phyloP scores from a whole-genome alignment of 192 early-diverging fungal species.

The Gaertneriomyces semiglobifer region DNA sequence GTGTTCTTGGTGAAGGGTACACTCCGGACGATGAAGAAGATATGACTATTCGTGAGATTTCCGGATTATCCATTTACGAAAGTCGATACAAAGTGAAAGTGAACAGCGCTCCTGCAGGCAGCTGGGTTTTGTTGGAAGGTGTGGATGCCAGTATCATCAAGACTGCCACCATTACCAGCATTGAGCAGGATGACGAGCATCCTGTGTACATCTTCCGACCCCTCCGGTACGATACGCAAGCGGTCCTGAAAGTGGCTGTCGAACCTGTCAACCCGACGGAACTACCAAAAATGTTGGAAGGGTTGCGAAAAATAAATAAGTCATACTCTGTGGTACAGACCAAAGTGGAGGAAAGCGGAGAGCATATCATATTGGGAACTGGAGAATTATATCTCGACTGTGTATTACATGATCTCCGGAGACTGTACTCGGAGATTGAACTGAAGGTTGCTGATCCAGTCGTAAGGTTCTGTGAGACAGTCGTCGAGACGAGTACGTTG shows the following conservation, averaged over 20 bases:
- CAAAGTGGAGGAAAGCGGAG: conserved; percentile 94
- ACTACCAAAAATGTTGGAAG: conserved; percentile 96
- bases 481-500: conserved; percentile 86
- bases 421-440: conserved; percentile 93
- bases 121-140: conserved; percentile 88
- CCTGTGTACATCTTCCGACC: conserved; percentile 81
- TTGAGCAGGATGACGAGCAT: conserved; percentile 54
- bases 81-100: conserved; percentile 81
- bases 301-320: conserved; percentile 93
- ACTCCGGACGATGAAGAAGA: conserved; percentile 94
- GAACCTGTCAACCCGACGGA: conserved; percentile 98
- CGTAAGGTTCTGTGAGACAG: conserved; percentile 92
- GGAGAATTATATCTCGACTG: conserved; percentile 97
- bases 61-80: conserved; percentile 72
- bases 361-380: conserved; percentile 90
- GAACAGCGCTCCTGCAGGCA: conserved; percentile 73
- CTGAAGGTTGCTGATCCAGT: conserved; percentile 98
- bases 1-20: conserved; percentile 91
- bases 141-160: conserved; percentile 90
- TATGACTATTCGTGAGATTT: conserved; percentile 78
- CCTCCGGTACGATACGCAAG: conserved; percentile 72
- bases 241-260: conserved; percentile 92
- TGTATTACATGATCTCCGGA: conserved; percentile 90
- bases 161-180: conserved; percentile 87
- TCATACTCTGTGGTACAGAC: conserved; percentile 87